Conservation (phyloP, 331 rosid species). For the Erythrophleum ivorense region DNA sequence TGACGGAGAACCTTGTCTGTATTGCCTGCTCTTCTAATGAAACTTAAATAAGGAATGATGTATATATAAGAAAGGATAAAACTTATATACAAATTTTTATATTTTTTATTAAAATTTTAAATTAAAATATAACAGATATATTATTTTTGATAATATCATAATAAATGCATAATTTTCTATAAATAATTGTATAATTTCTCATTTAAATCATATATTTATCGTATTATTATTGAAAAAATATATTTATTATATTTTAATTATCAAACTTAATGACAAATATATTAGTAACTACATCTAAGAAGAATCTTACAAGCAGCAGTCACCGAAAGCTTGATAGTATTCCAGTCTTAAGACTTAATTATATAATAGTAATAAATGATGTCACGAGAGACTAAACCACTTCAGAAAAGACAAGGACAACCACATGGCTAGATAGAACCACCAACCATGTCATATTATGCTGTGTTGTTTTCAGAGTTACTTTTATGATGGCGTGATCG, state of each 20-base stretch:
- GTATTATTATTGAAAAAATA: too few relatives aligned
- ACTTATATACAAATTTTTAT: too few relatives aligned
- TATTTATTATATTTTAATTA: too few relatives aligned
- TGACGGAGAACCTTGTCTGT: neutral
- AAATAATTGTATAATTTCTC: too few relatives aligned
- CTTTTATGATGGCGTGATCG: slow-evolving; percentile 34
- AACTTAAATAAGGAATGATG: neutral
- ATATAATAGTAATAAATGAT: neutral
- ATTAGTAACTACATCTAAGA: too few relatives aligned
- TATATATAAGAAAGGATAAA: neutral
- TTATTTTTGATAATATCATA: too few relatives aligned
- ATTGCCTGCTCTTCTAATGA: neutral
- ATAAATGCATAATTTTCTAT: too few relatives aligned
- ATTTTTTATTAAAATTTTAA: too few relatives aligned
- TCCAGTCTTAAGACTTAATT: neutral
- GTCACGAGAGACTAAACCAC: neutral
- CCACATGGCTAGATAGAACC: neutral
- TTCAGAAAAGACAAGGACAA: slow-evolving; percentile 28
- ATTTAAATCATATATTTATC: too few relatives aligned
- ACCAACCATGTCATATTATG: neutral
- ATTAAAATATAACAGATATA: too few relatives aligned
- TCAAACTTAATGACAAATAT: too few relatives aligned
- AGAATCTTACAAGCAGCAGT: too few relatives aligned
- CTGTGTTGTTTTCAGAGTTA: neutral
- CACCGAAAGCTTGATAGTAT: neutral